Evolutionary conservation across 169 alveolate genomes (phyloP), one percentile per base, ranked within the genome.

Genomic region (Babesia ovis): DNA sequence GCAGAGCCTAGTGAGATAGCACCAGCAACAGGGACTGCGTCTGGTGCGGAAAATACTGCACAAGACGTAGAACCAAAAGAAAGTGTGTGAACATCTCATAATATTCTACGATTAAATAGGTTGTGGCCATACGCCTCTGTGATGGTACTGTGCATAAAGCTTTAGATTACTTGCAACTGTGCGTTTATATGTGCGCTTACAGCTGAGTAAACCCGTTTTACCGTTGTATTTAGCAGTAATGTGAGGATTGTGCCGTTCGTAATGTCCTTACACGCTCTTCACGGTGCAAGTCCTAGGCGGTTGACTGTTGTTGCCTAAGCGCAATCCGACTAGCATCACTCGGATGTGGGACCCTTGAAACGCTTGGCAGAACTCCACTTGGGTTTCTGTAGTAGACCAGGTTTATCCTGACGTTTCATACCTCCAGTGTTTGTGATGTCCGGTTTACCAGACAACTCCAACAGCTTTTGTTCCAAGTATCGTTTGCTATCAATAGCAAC

Each of bases 401-500:
- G 74, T 61, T 34, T 64, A 0, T 64, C 74, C 9, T 42, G 8
- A 16, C 74, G 74, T 50, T 64, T 64, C 16, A 64, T 11, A 18
- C 74, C 74, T 12, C 74, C 74, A 20, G 25, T 11, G 2, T 32
- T 27, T 2, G 61, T 22, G 22, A 50, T 50, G 6, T 64, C 74
- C 32, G 74, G 64, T 48, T 64, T 64, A 35, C 51, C 31, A 27
- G 74, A 60, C 32, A 74, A 56, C 77, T 73, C 81, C 72, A 61
- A 59, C 68, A 95, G 88, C 85, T 98, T 93, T 41, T 93, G 87
- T 85, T 97, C 99, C 34, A 97, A 81, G 66, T 93, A 89, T 27
- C 94, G 90, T 85, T 92, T 95, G 62, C 94, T 91, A 59, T 93
- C 93, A 31, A 94, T 86, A 14, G 98, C 99, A 11, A 97, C 92